These are phyloP conservation scores for Hygrocybe coccinea DNA, from an alignment of 768 basidiomycete species.

Conservation along the genomic window DNA sequence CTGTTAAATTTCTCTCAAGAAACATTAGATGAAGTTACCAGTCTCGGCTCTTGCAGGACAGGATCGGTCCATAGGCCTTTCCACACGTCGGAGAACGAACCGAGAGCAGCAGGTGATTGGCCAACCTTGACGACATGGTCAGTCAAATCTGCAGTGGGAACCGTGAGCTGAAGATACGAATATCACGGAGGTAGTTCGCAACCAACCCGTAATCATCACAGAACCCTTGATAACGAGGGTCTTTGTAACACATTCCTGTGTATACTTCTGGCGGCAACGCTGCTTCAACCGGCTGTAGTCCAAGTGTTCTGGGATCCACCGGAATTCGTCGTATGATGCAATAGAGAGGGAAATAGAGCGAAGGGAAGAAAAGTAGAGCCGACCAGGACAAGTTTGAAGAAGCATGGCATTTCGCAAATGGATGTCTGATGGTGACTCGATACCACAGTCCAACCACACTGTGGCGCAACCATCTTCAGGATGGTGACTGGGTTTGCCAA, in stretches of 20 bases:
- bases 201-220: constrained; percentile 30
- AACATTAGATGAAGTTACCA: constrained; percentile 24
- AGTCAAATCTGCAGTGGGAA: constrained; percentile 40
- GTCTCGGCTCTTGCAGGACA: constrained; percentile 34
- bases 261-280: constrained; percentile 53
- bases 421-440: constrained; percentile 52
- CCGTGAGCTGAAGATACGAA: neutral
- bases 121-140: constrained; percentile 49
- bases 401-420: constrained; percentile 57
- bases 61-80: constrained; percentile 51
- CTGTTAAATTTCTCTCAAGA: neutral
- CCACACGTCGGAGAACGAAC: constrained; percentile 60
- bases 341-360: constrained; percentile 48
- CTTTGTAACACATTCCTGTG: constrained; percentile 52
- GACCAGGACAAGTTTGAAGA: constrained; percentile 47
- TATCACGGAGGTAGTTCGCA: neutral
- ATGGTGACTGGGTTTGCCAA: neutral
- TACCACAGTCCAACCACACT: constrained; percentile 43
- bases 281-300: constrained; percentile 54
- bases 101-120: constrained; percentile 45
- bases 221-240: constrained; percentile 48
- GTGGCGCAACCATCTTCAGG: constrained; percentile 11
- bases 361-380: constrained; percentile 51
- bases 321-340: constrained; percentile 53
- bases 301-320: constrained; percentile 50